Conservation (phyloP, 23 red algal species). For the Chondrus crispus region DNA sequence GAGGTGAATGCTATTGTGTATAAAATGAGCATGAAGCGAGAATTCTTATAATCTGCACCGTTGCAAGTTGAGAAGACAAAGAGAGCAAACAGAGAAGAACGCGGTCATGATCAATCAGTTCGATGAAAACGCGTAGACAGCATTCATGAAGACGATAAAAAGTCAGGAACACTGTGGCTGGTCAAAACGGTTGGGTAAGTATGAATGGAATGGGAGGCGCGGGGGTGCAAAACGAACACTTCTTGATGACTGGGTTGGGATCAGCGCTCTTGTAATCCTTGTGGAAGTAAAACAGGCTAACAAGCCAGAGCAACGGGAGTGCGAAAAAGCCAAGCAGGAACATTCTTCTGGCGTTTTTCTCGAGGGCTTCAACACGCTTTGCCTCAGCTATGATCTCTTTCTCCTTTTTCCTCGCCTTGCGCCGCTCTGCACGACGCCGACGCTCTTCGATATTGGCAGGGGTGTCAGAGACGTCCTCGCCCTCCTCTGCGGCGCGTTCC, state of each 20-base stretch:
- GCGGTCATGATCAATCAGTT: neutral
- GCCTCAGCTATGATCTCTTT: conserved; percentile 25
- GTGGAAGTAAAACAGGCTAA: conserved; percentile 44
- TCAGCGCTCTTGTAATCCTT: conserved; percentile 31
- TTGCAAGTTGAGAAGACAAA: no score
- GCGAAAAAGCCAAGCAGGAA: conserved; percentile 46
- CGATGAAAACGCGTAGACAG: neutral
- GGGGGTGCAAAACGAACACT: conserved; percentile 20
- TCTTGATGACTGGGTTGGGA: conserved; percentile 41
- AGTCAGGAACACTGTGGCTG: neutral
- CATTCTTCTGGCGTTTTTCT: conserved; percentile 44
- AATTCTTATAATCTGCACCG: conserved; percentile 30
- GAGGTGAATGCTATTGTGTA: conserved; percentile 40
- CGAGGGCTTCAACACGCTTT: neutral
- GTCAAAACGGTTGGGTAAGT: neutral
- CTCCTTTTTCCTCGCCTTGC: neutral
- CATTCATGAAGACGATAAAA: neutral
- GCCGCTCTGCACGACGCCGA: neutral
- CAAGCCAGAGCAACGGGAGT: conserved; percentile 43
- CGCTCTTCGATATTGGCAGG: neutral
- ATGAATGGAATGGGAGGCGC: neutral
- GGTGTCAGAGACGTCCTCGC: neutral
- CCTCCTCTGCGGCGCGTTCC: neutral
- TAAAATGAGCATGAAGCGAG: conserved; percentile 39
- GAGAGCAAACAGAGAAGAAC: neutral